phyloP scores from a whole-genome alignment of 179 eudicot species.

The Carnegiea gigantea region DNA sequence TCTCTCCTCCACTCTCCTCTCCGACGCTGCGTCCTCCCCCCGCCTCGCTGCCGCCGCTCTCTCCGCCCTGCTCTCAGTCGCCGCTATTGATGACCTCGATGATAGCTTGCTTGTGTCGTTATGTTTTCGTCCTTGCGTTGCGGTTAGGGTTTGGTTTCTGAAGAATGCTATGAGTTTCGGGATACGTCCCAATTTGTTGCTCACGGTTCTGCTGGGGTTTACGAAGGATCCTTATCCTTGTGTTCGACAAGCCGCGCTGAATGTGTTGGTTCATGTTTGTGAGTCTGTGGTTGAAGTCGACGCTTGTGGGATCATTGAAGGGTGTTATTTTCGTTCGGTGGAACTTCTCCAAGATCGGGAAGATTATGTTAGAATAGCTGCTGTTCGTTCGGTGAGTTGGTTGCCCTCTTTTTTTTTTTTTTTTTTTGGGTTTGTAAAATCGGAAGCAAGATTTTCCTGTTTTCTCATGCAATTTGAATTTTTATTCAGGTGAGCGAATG shows the following conservation, averaged over 20 bases:
- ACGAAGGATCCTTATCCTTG: constrained; percentile 76
- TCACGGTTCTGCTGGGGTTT: constrained; percentile 68
- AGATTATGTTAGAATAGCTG: constrained; percentile 55
- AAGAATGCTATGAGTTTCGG: constrained; percentile 36
- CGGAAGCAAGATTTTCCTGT: no score
- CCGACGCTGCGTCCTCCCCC: constrained; percentile 28
- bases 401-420: neutral
- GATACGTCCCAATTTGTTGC: constrained; percentile 51
- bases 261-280: constrained; percentile 50
- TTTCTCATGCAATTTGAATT: neutral
- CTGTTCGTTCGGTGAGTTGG: constrained; percentile 56
- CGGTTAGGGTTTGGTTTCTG: constrained; percentile 52
- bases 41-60: constrained; percentile 37
- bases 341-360: constrained; percentile 62
- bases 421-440: no score
- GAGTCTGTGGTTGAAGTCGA: constrained; percentile 36
- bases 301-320: constrained; percentile 44
- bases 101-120: constrained; percentile 41
- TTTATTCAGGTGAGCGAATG: constrained; percentile 63
- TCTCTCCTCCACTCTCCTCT: constrained; percentile 30
- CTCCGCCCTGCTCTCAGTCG: constrained; percentile 42
- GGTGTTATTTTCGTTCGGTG: constrained; percentile 58
- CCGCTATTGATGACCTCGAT: constrained; percentile 26
- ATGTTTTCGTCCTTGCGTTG: constrained; percentile 42
- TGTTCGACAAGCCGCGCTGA: constrained; percentile 56